Evolutionary conservation across 306 rosid species (phyloP), one percentile per base, ranked within the genome.

Genomic region (Castanea mollissima): DNA sequence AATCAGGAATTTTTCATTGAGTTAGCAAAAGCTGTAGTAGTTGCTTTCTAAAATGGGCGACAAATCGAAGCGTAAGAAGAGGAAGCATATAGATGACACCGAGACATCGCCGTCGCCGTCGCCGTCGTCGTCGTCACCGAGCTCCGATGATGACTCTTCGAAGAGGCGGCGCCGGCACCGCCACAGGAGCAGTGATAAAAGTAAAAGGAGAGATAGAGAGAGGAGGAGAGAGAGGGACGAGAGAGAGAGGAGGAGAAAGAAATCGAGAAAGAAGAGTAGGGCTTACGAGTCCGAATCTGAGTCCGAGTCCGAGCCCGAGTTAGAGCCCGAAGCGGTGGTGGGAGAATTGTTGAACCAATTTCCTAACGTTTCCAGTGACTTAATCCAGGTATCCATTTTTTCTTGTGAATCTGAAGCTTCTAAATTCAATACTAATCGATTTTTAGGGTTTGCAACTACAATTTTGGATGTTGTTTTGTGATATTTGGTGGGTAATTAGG

Each of bases 331-430:
- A 80, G 68, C 57, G 4, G 86, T 80, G 34, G 58, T 92, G 31
- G 81, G 70, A 8, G 86, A 86, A 35, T 79, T 94, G 88, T 78
- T 92, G 89, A 82, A 32, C 16, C 87, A 87, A 72, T 94, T 94
- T 54, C 97, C 97, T 63, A 86, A 84, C 55, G 93, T 86, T 60
- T 93, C 86, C 78, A 86, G 80, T 79, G 96, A 94, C 74, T 87
- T 94, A 84, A 87, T 83, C 60, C 92, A 83, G 98, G 98, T 94
- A 65, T 19, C 60, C 11, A 4, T 35, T 10, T 21, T 68, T 68
- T 19, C 35, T 31, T 49, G 29, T 67, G 56, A 51, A 58, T 71
- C 10, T 19, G 27, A 31, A 55, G 69, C 20, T 20, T 16, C 8
- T 41, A 8, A 8, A 41, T 41, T 41, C 46, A 14, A 35, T 9